Base-by-base conservation (phyloP, 495 filamentous ascomycete species). In the Aspergillus heteromorphus region DNA sequence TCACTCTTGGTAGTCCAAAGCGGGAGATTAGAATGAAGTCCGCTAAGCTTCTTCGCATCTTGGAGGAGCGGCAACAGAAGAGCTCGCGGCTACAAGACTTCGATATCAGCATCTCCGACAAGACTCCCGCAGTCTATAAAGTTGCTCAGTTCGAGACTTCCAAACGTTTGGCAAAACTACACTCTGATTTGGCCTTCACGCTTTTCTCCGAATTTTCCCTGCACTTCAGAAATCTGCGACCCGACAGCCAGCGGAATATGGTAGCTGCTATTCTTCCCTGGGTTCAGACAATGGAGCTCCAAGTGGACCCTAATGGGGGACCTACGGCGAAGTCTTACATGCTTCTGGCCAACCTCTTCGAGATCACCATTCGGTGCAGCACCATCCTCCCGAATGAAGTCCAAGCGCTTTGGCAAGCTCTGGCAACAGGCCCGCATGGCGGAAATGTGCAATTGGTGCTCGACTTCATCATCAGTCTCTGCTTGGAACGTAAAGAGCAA, bases 61-160 rank as follows among this genome's bases (percentile, higher is more conserved):
- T 97, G 1, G 95, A 97, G 63, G 87, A 92, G 53, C 83, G 89
- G 14, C 87, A 90, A 58, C 84, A 87, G 63, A 87, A 87, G 60
- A 91, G 79, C 60, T 96, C 92, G 5, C 89, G 92, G 60, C 83
- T 97, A 29, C 91, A 96, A 63, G 95, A 97, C 66, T 95, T 96
- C 47, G 95, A 98, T 61, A 96, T 98, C 60, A 96, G 92, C 66
- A 92, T 98, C 41, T 92, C 93, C 1, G 95, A 98, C 71, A 96
- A 96, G 72, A 98, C 93, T 0, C 96, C 92, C 53, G 93, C 93
- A 1, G 92, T 98, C 2, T 97, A 97, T 69, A 97, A 97, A 69
- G 79, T 92, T 16, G 93, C 93, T 4, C 95, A 97, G 60, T 97
- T 97, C 57, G 93, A 97, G 61, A 92, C 92, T 8, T 97, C 95